phyloP scores from a whole-genome alignment of 164 flowering plant genomes.

The Dillenia turbinata region DNA sequence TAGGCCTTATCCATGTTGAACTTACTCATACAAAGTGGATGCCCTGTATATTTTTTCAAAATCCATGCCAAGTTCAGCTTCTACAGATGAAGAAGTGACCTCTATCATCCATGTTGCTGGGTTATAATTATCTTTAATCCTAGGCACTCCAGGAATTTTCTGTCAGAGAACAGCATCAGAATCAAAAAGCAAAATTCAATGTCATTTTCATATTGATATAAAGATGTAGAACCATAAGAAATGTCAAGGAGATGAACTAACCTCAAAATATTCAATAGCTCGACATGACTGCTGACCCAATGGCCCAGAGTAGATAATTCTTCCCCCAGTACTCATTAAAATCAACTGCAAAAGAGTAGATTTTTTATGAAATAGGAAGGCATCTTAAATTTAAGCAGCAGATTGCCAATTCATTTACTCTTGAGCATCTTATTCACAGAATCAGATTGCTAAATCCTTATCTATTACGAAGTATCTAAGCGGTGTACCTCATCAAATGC shows the following conservation, averaged over 20 bases:
- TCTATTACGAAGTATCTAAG: too few species aligned
- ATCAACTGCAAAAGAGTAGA: constrained; percentile 36
- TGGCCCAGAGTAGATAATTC: constrained; percentile 53
- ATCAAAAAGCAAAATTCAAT: too few species aligned
- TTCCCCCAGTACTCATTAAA: constrained; percentile 59
- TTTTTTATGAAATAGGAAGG: too few species aligned
- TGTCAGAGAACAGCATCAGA: constrained; percentile 6
- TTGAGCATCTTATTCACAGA: too few species aligned
- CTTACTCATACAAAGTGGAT: constrained; percentile 53
- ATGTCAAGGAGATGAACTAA: constrained; percentile 8
- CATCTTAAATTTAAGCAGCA: too few species aligned
- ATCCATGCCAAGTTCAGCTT: constrained; percentile 56
- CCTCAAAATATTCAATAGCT: constrained; percentile 67
- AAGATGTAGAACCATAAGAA: too few species aligned
- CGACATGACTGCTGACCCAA: constrained; percentile 50
- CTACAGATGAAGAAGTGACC: constrained; percentile 57
- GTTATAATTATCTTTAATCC: constrained; percentile 55
- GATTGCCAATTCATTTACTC: too few species aligned
- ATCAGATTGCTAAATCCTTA: too few species aligned
- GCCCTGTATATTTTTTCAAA: constrained; percentile 47
- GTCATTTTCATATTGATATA: too few species aligned
- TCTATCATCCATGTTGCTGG: constrained; percentile 93
- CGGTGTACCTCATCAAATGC: constrained; percentile 70
- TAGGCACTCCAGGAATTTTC: constrained; percentile 62
- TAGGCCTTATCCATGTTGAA: constrained; percentile 1